phyloP scores from a whole-genome alignment of 345 rosid genomes.

The Moricandia moricandioides region DNA sequence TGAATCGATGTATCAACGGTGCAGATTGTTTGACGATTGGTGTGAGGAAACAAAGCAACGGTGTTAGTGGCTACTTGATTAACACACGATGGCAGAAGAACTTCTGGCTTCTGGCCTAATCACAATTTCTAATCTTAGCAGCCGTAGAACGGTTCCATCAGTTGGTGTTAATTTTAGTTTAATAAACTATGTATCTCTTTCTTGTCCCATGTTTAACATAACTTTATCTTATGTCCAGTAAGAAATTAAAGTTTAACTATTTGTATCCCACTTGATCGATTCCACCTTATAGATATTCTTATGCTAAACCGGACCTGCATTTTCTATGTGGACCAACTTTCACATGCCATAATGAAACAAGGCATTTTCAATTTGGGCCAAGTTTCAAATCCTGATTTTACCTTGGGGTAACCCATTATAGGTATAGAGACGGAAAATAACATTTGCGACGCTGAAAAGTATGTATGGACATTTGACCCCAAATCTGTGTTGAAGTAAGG shows the following conservation, averaged over 20 bases:
- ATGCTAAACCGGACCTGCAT: not conserved
- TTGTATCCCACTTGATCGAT: not conserved
- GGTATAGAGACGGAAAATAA: not conserved
- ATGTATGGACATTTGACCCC: no score
- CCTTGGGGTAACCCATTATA: not conserved
- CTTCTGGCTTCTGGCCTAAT: conserved; percentile 94
- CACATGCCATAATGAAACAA: not conserved
- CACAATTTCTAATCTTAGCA: not conserved
- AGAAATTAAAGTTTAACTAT: not conserved
- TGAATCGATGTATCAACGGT: conserved; percentile 69
- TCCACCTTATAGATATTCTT: not conserved
- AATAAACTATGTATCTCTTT: conserved; percentile 14
- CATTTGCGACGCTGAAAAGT: no score
- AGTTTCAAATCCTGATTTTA: not conserved
- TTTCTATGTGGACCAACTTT: not conserved
- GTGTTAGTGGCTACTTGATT: conserved; percentile 76
- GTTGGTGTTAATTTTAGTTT: conserved; percentile 16
- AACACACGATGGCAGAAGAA: conserved; percentile 92
- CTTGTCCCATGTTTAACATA: conserved; percentile 8
- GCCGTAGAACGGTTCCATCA: not conserved
- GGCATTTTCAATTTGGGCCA: not conserved
- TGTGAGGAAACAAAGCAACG: conserved; percentile 86
- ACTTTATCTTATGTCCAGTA: conserved; percentile 23
- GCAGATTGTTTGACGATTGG: conserved; percentile 87
- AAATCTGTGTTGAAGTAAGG: no score